Base-by-base conservation (phyloP, 768 basidiomycete genomes). In the Pleurotus citrinopileatus region DNA sequence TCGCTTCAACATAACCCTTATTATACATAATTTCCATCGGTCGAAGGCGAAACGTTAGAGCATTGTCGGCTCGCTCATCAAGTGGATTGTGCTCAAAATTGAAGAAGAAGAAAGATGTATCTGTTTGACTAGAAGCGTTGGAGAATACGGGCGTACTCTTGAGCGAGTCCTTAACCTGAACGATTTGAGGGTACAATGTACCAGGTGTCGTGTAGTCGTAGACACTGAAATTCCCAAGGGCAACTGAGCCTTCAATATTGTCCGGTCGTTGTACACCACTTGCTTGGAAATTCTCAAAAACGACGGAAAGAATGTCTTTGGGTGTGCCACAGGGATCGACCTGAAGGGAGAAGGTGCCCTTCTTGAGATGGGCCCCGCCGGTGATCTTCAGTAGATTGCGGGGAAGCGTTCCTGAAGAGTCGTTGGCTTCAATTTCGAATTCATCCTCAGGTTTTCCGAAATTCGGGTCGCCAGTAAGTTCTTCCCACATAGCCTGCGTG, bases 11-110 rank as follows among this genome's bases (percentile, higher is more conserved):
- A 66, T 96, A 98, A 22, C 91, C 93, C 63, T 77, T 83, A 65
- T 98, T 94, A 65, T 99, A 99, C 37, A 99, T 90, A 58, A 99
- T 88, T 70, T 98, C 96, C 86, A 96, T 89, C 62, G 96, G 89
- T 9, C 91, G 83, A 90, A 98, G 89, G 54, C 85, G 86, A 43
- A 95, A 81, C 10, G 89, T 90, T 51, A 99, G 73, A 1, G 89
- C 92, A 61, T 80, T 96, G 65, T 98, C 96, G 22, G 97, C 94
- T 40, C 91, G 83, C 50, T 87, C 85, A 66, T 97, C 93, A 36
- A 98, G 73, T 7, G 96, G 97, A 59, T 90, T 94, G 55, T 86
- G 86, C 71, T 98, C 97, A 60, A 94, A 89, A 65, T 91, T 92
- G 62, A 95, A 73, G 61, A 83, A 91, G 70, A 99, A 93, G 76